A percentile compares a stretch with the other conserved stretches of the same genome.
These are phyloP conservation scores for Linaria vulgaris DNA, from an alignment of 257 asterid genomes.

Conservation along the genomic window DNA sequence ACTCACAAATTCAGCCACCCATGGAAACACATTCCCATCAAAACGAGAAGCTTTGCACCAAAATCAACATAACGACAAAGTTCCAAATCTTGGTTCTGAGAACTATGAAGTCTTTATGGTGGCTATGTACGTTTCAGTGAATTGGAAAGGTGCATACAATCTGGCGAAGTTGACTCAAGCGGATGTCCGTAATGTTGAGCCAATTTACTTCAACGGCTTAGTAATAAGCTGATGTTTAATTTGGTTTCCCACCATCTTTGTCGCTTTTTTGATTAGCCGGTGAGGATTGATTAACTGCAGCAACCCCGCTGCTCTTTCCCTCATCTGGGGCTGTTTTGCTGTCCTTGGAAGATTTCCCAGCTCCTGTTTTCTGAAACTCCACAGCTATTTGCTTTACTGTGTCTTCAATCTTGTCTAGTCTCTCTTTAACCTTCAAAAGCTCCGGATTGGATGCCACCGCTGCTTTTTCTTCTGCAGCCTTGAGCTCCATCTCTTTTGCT, in stretches of 20 bases:
- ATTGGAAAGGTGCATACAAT: too few relatives aligned
- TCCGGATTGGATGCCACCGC: conserved; percentile 55
- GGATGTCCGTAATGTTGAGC: too few relatives aligned
- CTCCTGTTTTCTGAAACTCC: conserved; percentile 32
- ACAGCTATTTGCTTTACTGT: conserved; percentile 54
- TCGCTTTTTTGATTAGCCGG: conserved; percentile 23
- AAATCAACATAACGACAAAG: not conserved
- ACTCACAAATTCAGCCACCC: not conserved
- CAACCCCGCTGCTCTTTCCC: conserved; percentile 18
- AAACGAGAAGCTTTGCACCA: not conserved
- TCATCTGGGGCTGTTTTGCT: conserved; percentile 2
- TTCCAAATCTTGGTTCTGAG: too few relatives aligned
- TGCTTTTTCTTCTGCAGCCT: conserved; percentile 57
- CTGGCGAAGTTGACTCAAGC: too few relatives aligned
- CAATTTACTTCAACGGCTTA: not conserved
- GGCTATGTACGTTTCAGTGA: too few relatives aligned
- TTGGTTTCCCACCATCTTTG: conserved; percentile 20
- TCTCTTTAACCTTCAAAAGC: conserved; percentile 68
- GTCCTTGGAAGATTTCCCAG: conserved; percentile 23
- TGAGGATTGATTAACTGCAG: conserved; percentile 25
- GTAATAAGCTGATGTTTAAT: conserved; percentile 9
- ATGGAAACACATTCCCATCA: not conserved
- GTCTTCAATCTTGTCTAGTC: conserved; percentile 72
- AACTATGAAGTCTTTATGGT: not conserved
- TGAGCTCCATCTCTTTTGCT: conserved; percentile 75